Evolutionary conservation across 31 red algal species (phyloP).

Genomic region (Asparagopsis taxiformis): DNA sequence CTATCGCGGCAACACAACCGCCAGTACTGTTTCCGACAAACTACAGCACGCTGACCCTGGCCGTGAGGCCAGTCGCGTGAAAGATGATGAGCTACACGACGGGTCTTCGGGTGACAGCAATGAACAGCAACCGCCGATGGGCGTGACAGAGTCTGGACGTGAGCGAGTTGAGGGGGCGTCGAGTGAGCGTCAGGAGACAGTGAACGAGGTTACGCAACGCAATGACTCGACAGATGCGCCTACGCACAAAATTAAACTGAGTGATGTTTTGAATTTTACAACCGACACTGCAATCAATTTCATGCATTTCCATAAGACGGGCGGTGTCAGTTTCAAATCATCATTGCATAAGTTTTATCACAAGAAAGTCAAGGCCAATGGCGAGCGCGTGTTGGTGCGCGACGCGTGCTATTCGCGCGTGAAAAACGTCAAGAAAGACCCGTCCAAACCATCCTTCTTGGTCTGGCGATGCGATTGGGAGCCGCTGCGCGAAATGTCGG

Average conservation of each 20-base stretch:
- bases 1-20: too few relatives aligned
- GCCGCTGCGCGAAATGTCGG: constrained; percentile 23
- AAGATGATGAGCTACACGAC: too few relatives aligned
- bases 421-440: background rate
- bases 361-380: constrained; percentile 22
- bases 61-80: too few relatives aligned
- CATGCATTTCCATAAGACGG: constrained; percentile 79
- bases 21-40: too few relatives aligned
- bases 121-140: too few relatives aligned
- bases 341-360: constrained; percentile 37
- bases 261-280: constrained; percentile 29
- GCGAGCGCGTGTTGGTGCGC: constrained; percentile 18
- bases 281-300: constrained; percentile 53
- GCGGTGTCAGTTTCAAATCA: constrained; percentile 62
- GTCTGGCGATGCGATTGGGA: constrained; percentile 74
- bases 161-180: too few relatives aligned
- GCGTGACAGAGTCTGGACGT: too few relatives aligned
- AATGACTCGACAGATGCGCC: too few relatives aligned
- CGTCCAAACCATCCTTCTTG: constrained; percentile 34
- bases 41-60: too few relatives aligned
- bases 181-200: too few relatives aligned
- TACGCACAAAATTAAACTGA: background rate
- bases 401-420: constrained; percentile 42
- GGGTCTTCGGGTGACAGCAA: too few relatives aligned
- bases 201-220: too few relatives aligned